These are phyloP conservation scores for Platanthera guangdongensis DNA, from an alignment of 106 monocot genomes.

Conservation along the genomic window DNA sequence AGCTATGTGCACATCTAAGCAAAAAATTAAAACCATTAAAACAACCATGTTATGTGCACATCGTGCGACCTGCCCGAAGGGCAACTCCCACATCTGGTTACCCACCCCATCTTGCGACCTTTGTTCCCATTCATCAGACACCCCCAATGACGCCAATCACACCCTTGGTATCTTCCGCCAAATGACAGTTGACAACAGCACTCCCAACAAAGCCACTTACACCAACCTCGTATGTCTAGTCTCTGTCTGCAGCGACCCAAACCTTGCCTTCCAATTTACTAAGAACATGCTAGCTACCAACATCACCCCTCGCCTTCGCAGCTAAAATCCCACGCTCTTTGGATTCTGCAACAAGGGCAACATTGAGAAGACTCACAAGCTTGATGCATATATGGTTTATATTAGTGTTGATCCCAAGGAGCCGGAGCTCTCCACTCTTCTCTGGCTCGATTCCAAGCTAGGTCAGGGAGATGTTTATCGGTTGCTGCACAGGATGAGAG, in stretches of 20 bases:
- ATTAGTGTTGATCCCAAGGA: constrained; percentile 68
- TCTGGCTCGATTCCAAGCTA: constrained; percentile 22
- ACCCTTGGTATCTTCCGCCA: constrained; percentile 60
- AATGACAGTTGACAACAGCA: constrained; percentile 35
- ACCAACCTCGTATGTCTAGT: constrained; percentile 72
- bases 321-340: constrained; percentile 66
- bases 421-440: constrained; percentile 54
- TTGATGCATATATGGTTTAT: constrained; percentile 63
- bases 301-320: constrained; percentile 56
- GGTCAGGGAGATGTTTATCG: constrained; percentile 61
- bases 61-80: no score
- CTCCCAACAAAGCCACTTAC: constrained; percentile 84
- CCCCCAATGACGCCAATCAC: constrained; percentile 8
- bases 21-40: no score
- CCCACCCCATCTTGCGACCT: constrained; percentile 20
- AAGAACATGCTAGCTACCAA: constrained; percentile 34
- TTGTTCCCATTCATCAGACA: constrained; percentile 41
- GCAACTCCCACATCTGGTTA: no score
- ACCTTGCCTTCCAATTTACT: constrained; percentile 56
- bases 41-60: no score
- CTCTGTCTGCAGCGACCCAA: constrained; percentile 43
- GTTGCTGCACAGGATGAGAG: constrained; percentile 54
- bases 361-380: constrained; percentile 39
- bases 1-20: no score
- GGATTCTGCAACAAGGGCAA: constrained; percentile 59